A percentile compares a stretch with the other conserved stretches of the same genome.
phyloP scores from a whole-genome alignment of 805 yeast genomes.

The Candida montana region DNA sequence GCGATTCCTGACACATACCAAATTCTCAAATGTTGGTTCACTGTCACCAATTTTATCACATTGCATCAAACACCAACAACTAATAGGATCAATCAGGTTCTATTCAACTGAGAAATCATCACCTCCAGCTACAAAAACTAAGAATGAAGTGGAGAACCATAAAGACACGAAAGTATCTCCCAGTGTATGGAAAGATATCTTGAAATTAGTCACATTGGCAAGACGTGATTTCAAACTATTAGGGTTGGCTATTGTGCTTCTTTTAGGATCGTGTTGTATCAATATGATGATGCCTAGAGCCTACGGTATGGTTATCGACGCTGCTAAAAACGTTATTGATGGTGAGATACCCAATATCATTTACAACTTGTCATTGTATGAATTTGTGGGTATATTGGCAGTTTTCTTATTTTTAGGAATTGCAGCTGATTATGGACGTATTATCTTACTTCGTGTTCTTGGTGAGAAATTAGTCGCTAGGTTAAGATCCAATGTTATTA shows the following conservation, averaged over 20 bases:
- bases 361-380: conserved; percentile 51
- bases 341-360: conserved; percentile 30
- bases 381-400: conserved; percentile 57
- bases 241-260: conserved; percentile 36
- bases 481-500: conserved; percentile 70
- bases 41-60: background rate
- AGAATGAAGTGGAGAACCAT: background rate
- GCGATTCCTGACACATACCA: background rate
- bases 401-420: conserved; percentile 47
- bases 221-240: conserved; percentile 41
- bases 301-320: conserved; percentile 50
- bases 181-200: conserved; percentile 23
- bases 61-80: background rate
- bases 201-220: conserved; percentile 38
- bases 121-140: background rate
- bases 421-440: conserved; percentile 70
- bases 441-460: conserved; percentile 58
- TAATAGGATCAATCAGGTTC: background rate
- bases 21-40: background rate
- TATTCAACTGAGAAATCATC: background rate
- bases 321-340: conserved; percentile 32
- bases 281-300: conserved; percentile 51
- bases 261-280: conserved; percentile 42
- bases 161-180: background rate
- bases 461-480: conserved; percentile 88